Evolutionary conservation across 306 rosid species (phyloP).

Genomic region (Fragaria nilgerrensis): DNA sequence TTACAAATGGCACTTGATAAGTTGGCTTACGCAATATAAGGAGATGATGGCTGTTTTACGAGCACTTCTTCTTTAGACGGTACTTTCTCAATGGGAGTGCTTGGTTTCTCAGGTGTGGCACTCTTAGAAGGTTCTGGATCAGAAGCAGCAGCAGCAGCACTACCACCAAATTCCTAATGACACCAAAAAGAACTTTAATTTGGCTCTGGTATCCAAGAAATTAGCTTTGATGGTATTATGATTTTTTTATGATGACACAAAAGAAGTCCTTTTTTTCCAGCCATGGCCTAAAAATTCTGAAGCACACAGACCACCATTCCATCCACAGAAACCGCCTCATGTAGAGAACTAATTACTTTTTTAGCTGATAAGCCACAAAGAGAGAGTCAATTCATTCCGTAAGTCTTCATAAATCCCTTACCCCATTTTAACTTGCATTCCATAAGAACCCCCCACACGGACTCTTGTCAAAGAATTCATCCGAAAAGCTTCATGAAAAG

Average conservation of each 20-base stretch:
- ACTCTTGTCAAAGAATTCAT: neutral
- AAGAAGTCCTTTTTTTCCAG: neutral
- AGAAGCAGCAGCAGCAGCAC: slow-evolving; percentile 19
- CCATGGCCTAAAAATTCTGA: neutral
- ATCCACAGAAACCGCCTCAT: neutral
- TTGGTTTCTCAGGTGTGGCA: slow-evolving; percentile 38
- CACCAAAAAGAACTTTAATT: slow-evolving; percentile 21
- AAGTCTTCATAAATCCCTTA: neutral
- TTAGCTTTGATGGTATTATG: neutral
- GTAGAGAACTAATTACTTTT: neutral
- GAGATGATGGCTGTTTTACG: slow-evolving; percentile 52
- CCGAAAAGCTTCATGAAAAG: neutral
- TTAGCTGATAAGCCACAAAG: neutral
- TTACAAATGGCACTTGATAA: neutral
- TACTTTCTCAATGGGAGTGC: slow-evolving; percentile 34
- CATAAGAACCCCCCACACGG: neutral
- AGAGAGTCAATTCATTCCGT: neutral
- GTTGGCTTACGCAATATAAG: slow-evolving; percentile 57
- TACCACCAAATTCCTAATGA: slow-evolving; percentile 44
- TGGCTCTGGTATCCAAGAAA: slow-evolving; percentile 11
- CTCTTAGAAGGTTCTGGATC: slow-evolving; percentile 35
- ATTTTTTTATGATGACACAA: neutral
- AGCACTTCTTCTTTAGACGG: slow-evolving; percentile 33
- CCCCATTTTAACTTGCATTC: neutral
- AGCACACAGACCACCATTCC: slow-evolving; percentile 10